These are phyloP conservation scores for Amphirosellinia nigrospora DNA, from an alignment of 495 filamentous ascomycete genomes.

Conservation along the genomic window DNA sequence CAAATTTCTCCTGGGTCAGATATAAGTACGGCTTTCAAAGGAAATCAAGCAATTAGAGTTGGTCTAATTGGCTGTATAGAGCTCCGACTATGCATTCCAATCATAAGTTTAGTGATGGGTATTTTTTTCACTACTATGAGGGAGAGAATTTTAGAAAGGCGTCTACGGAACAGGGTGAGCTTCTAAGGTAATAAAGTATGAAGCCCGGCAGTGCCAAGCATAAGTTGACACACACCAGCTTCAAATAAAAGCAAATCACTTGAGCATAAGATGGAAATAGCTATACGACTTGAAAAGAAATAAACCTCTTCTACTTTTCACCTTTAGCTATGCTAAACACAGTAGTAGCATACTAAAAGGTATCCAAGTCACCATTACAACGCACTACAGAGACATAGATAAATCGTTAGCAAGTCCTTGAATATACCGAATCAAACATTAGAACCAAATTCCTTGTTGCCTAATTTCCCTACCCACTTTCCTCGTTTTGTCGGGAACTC, in stretches of 20 bases:
- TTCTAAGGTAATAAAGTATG: neutral
- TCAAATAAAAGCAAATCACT: neutral
- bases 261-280: no score
- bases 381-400: neutral
- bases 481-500: neutral
- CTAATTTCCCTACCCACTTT: neutral
- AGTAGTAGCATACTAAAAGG: no score
- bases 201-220: neutral
- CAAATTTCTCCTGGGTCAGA: neutral
- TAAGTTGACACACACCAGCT: neutral
- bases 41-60: neutral
- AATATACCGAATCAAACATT: neutral
- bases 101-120: neutral
- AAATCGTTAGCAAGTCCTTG: neutral
- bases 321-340: neutral
- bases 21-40: neutral
- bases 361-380: neutral
- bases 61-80: neutral
- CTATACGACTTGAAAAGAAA: neutral
- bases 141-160: neutral
- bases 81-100: neutral
- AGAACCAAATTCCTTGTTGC: neutral
- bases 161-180: no score
- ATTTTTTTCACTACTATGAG: neutral
- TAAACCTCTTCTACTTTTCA: no score